Percentiles rank a stretch among this genome's conserved stretches.
phyloP scores from a whole-genome alignment of 495 filamentous ascomycete genomes.

The Aspergillus hancockii region DNA sequence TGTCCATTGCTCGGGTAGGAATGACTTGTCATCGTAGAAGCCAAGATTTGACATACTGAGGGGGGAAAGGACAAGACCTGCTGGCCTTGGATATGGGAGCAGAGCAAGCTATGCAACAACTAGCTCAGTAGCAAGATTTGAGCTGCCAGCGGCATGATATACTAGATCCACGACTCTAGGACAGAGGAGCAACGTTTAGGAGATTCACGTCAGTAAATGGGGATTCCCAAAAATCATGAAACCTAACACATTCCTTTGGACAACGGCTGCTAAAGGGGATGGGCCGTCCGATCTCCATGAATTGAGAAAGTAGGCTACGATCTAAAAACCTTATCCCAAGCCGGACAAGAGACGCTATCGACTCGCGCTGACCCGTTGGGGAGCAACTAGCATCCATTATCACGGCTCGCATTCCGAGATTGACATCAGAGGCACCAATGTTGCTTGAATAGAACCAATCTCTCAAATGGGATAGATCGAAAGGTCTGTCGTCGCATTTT shows the following conservation, averaged over 20 bases:
- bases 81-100: neutral
- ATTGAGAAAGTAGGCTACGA: neutral
- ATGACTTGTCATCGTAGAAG: slow-evolving; percentile 7
- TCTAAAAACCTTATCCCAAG: neutral
- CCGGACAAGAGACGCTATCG: neutral
- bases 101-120: neutral
- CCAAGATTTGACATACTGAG: slow-evolving; percentile 2
- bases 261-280: neutral
- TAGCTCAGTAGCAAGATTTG: neutral
- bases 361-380: neutral
- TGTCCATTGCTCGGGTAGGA: slow-evolving; percentile 5
- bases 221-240: neutral
- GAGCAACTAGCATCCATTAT: neutral
- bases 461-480: neutral
- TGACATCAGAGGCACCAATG: neutral
- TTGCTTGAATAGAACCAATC: neutral
- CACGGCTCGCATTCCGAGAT: neutral
- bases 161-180: neutral
- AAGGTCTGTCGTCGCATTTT: neutral
- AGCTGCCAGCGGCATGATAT: neutral
- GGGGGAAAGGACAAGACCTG: neutral
- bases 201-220: neutral
- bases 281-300: neutral
- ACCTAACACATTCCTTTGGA: neutral
- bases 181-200: neutral